Conservation (phyloP, 164 flowering plant genomes). For the Aristolochia contorta region DNA sequence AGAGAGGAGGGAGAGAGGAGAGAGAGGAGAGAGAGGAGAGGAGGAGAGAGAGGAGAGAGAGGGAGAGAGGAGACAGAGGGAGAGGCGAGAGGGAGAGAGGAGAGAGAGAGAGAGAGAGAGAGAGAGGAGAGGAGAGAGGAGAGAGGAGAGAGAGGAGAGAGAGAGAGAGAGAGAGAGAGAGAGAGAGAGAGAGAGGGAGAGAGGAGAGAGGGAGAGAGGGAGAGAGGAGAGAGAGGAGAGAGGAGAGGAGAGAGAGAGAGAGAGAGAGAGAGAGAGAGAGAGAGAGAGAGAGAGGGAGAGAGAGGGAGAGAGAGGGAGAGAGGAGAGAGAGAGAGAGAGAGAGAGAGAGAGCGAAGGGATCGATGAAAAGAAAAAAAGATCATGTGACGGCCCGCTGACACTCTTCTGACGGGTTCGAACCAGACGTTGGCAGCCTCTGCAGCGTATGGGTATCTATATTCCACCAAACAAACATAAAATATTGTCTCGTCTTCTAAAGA, state of each 20-base stretch:
- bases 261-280: constrained; percentile 7
- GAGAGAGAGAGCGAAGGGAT: neutral
- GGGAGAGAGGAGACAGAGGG: no score
- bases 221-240: neutral
- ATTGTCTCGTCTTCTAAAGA: no score
- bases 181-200: no score
- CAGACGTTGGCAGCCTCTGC: neutral
- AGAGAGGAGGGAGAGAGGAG: neutral
- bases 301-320: no score
- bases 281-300: neutral
- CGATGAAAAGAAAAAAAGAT: neutral
- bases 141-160: constrained; percentile 5
- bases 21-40: constrained; percentile 3
- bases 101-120: constrained; percentile 2
- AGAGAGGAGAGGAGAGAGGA: no score
- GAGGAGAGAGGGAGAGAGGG: no score
- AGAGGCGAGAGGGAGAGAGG: no score
- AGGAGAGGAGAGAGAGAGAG: neutral
- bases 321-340: no score
- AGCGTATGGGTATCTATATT: constrained; percentile 1
- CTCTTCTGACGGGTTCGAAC: constrained; percentile 5
- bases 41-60: no score
- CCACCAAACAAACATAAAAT: neutral
- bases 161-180: neutral
- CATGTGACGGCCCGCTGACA: constrained; percentile 10